A percentile compares a stretch with the other conserved stretches of the same genome.
These are phyloP conservation scores for Cadophora luteo-olivacea DNA, from an alignment of 2,329 filamentous ascomycete species.

Conservation along the genomic window DNA sequence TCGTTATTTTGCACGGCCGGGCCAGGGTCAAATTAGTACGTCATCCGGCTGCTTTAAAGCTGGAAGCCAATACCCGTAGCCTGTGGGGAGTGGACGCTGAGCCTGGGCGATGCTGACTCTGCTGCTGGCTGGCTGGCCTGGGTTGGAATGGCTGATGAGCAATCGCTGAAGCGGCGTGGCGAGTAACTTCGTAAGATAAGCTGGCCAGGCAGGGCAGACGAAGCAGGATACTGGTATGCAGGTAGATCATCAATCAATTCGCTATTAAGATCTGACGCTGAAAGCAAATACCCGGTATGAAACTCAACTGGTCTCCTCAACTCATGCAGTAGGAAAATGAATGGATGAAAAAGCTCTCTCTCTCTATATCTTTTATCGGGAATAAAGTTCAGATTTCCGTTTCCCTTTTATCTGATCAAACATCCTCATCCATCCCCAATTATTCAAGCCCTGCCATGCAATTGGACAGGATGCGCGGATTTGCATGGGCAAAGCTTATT, in stretches of 20 bases:
- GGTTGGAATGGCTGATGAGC: background rate
- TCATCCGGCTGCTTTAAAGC: constrained; percentile 25
- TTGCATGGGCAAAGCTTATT: constrained; percentile 11
- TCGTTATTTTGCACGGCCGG: background rate
- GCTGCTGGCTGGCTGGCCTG: constrained; percentile 7
- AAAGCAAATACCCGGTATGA: background rate
- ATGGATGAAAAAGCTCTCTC: background rate
- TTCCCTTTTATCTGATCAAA: constrained; percentile 9
- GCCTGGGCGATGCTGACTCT: constrained; percentile 20
- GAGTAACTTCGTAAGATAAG: background rate
- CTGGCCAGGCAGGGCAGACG: background rate
- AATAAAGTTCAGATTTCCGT: background rate
- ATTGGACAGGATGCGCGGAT: background rate
- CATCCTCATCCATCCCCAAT: background rate
- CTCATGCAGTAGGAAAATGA: constrained; percentile 1
- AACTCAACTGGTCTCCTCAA: background rate
- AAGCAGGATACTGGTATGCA: background rate
- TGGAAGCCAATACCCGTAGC: background rate
- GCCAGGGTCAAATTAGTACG: constrained; percentile 18
- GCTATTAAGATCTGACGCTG: background rate
- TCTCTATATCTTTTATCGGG: background rate
- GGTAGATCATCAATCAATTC: background rate
- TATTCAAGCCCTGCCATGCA: constrained; percentile 8
- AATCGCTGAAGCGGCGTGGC: background rate
- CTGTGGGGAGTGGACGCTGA: background rate